Evolutionary conservation across 2,329 filamentous ascomycete genomes (phyloP), one percentile per base, ranked within the genome.

Genomic region (Tolypocladium inflatum): DNA sequence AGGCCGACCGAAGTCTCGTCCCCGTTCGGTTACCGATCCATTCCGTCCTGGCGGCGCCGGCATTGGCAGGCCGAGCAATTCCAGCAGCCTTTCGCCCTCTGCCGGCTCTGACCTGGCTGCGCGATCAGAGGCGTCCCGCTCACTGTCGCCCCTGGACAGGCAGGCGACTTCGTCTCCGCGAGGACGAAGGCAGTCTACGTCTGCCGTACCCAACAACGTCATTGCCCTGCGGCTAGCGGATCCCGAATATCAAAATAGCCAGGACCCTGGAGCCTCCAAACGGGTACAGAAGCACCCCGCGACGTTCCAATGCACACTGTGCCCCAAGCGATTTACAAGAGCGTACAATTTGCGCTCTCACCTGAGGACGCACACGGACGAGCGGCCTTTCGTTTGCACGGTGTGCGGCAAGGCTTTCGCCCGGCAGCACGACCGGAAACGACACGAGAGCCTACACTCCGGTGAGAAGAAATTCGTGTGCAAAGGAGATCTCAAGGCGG

Each of bases 381-480:
- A 99, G 77, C 84, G 94, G 54, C 94, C 94, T 0, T 99, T 97
- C 68, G 93, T 97, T 3, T 99, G 94, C 70, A 97, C 90, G 0
- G 91, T 97, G 10, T 99, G 94, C 65, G 90, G 91, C 56, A 99
- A 99, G 73, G 94, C 94, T 0, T 99, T 99, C 74, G 94, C 94
- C 7, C 88, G 94, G 33, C 94, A 99, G 70, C 94, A 99, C 70
- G 94, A 99, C 71, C 88, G 94, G 52, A 99, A 99, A 74, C 88
- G 94, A 43, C 94, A 99, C 73, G 94, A 99, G 75, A 92, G 93
- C 43, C 78, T 99, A 48, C 94, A 99, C 69, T 95, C 90, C 0
- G 94, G 94, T 48, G 94, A 99, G 76, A 99, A 97, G 83, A 97
- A 96, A 70, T 99, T 97, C 70, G 90, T 97, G 9, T 99, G 94